A percentile compares a stretch with the other conserved stretches of the same genome.
phyloP scores from a whole-genome alignment of 2,329 filamentous ascomycete species.

The Diaporthe sp. region DNA sequence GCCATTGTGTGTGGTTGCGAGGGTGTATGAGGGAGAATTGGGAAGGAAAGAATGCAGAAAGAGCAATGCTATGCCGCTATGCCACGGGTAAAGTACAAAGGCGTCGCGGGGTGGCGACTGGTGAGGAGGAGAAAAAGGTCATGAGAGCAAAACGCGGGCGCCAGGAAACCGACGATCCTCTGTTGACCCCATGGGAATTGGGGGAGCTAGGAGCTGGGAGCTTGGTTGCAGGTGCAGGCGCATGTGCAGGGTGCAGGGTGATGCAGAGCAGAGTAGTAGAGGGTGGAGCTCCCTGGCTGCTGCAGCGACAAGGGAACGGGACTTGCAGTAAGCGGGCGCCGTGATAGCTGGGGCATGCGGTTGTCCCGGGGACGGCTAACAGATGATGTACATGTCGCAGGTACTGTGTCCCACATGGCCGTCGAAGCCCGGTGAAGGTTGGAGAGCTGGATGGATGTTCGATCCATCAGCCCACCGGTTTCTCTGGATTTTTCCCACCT shows the following conservation, averaged over 20 bases:
- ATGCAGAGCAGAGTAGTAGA: neutral
- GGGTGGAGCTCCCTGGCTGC: neutral
- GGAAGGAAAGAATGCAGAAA: conserved; percentile 22
- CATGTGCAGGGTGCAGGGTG: conserved; percentile 13
- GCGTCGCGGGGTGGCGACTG: conserved; percentile 31
- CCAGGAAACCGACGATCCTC: conserved; percentile 26
- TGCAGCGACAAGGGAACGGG: conserved; percentile 3
- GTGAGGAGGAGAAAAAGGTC: conserved; percentile 22
- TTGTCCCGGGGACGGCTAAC: neutral
- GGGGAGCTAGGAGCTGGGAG: conserved; percentile 13
- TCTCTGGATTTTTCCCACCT: neutral
- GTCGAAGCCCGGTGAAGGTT: conserved; percentile 22
- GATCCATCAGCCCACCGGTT: conserved; percentile 21
- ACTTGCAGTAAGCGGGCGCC: neutral
- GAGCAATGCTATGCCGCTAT: conserved; percentile 39
- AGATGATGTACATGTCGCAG: neutral
- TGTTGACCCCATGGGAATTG: conserved; percentile 31
- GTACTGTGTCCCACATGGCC: conserved; percentile 1
- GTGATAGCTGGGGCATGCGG: neutral
- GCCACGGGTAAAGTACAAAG: conserved; percentile 38
- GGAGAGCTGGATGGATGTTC: conserved; percentile 17
- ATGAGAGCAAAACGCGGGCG: conserved; percentile 27
- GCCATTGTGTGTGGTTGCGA: conserved; percentile 50
- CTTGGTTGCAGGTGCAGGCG: conserved; percentile 15
- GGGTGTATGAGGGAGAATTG: conserved; percentile 27